Evolutionary conservation across 2,329 filamentous ascomycete genomes (phyloP).

Genomic region (Colletotrichum tropicicola): DNA sequence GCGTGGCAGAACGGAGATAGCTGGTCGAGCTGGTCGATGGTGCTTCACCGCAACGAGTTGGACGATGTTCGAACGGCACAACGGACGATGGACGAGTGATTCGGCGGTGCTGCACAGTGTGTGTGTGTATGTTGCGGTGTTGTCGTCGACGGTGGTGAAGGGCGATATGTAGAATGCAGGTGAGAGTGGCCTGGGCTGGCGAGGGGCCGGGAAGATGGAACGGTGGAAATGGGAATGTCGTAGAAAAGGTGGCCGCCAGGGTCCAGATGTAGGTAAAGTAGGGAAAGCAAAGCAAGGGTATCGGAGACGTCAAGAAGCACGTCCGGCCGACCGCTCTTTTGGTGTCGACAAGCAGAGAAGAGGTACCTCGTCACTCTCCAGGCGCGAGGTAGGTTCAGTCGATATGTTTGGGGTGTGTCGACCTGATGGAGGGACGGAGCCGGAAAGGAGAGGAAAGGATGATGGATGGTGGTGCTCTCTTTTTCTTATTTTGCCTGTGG

Average conservation of each 20-base stretch:
- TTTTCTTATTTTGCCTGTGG: background rate
- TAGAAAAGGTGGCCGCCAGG: slow-evolving; percentile 17
- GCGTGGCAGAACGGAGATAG: background rate
- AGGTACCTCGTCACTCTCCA: slow-evolving; percentile 3
- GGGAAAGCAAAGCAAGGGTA: slow-evolving; percentile 1
- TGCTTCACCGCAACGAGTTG: background rate
- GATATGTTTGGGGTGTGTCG: background rate
- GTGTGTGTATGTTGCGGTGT: background rate
- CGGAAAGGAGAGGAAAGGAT: slow-evolving; percentile 9
- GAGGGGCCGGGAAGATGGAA: background rate
- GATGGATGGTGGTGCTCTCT: background rate
- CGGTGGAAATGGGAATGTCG: background rate
- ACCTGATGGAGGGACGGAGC: slow-evolving; percentile 22
- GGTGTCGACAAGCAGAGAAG: background rate
- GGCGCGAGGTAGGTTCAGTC: background rate
- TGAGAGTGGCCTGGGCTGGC: background rate
- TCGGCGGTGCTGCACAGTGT: background rate
- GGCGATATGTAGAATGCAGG: background rate
- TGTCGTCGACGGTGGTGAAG: background rate
- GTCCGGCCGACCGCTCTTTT: background rate
- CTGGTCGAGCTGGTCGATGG: background rate
- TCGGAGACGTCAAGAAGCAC: background rate
- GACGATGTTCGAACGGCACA: background rate
- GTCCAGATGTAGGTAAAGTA: slow-evolving; percentile 18
- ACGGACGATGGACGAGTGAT: background rate